These are phyloP conservation scores for Alternaria panax DNA, from an alignment of 2,329 filamentous ascomycete genomes.

Conservation along the genomic window DNA sequence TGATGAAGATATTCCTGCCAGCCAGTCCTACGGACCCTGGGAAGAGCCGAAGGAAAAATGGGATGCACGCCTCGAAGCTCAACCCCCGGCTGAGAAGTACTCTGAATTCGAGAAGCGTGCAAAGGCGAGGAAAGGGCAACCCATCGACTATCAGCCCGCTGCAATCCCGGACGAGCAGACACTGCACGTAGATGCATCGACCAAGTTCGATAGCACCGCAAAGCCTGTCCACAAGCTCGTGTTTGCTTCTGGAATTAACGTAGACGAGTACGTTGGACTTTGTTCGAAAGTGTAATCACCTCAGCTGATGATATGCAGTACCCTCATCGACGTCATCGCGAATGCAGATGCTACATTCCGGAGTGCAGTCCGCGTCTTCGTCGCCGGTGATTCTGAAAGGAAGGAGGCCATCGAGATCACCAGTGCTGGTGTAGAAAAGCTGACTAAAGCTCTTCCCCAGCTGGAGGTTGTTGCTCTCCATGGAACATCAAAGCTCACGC, in stretches of 20 bases:
- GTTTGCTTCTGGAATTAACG: slow-evolving; percentile 1
- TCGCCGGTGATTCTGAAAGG: neutral
- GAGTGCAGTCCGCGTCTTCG: slow-evolving; percentile 1
- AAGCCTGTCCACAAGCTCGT: slow-evolving; percentile 7
- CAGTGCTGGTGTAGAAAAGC: neutral
- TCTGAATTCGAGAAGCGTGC: neutral
- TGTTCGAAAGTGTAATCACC: neutral
- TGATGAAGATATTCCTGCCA: slow-evolving; percentile 2
- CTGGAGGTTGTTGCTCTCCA: neutral
- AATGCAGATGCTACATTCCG: slow-evolving; percentile 7
- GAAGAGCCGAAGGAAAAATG: slow-evolving; percentile 3
- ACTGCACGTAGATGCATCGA: slow-evolving; percentile 5
- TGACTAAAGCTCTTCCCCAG: slow-evolving; percentile 1
- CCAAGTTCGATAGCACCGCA: slow-evolving; percentile 6
- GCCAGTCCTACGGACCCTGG: slow-evolving; percentile 1
- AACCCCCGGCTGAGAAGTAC: neutral
- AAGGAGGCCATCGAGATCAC: slow-evolving; percentile 7
- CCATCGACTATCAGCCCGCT: neutral
- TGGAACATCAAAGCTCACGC: neutral
- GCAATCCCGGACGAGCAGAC: slow-evolving; percentile 1
- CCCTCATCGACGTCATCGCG: slow-evolving; percentile 4
- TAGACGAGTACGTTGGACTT: slow-evolving; percentile 1
- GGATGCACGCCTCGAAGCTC: slow-evolving; percentile 2
- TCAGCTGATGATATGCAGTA: neutral
- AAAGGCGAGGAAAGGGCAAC: slow-evolving; percentile 3